Percentiles rank a stretch among this genome's conserved stretches.
Evolutionary conservation across 768 basidiomycete species (phyloP).

Genomic region (Russula virescens): DNA sequence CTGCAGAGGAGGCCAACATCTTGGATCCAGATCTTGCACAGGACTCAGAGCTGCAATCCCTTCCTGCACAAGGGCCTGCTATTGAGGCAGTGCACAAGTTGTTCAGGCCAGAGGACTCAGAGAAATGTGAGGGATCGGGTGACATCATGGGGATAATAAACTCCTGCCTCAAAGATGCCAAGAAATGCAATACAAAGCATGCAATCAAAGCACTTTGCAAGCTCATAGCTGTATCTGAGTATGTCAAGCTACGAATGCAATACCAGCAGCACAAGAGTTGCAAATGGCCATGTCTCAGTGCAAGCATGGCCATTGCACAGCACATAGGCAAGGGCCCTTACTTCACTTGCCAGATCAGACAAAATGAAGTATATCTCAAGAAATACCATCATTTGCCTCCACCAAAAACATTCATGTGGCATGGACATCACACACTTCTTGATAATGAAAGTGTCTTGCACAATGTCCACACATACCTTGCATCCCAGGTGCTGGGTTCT

Average conservation of each 20-base stretch:
- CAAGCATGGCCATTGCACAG: no score
- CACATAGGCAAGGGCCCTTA: no score
- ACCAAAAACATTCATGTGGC: no score
- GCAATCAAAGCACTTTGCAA: background rate
- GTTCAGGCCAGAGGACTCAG: background rate
- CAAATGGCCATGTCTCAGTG: no score
- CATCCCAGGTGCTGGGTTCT: background rate
- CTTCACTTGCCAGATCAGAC: no score
- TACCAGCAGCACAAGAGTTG: background rate
- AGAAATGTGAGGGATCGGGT: background rate
- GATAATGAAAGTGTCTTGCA: background rate
- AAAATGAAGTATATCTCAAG: no score
- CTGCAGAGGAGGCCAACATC: no score
- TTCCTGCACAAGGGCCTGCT: background rate
- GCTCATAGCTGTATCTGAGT: background rate
- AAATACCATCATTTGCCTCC: no score
- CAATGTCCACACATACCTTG: background rate
- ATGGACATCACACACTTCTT: no score
- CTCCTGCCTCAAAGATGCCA: background rate
- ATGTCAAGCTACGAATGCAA: background rate
- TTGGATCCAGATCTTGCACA: no score
- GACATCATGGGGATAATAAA: no score
- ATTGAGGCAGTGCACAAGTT: background rate
- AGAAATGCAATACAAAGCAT: background rate
- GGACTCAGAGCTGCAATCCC: no score